A percentile compares a stretch with the other conserved stretches of the same genome.
phyloP scores from a whole-genome alignment of 169 alveolate genomes.

The Cryptosporidium muris region DNA sequence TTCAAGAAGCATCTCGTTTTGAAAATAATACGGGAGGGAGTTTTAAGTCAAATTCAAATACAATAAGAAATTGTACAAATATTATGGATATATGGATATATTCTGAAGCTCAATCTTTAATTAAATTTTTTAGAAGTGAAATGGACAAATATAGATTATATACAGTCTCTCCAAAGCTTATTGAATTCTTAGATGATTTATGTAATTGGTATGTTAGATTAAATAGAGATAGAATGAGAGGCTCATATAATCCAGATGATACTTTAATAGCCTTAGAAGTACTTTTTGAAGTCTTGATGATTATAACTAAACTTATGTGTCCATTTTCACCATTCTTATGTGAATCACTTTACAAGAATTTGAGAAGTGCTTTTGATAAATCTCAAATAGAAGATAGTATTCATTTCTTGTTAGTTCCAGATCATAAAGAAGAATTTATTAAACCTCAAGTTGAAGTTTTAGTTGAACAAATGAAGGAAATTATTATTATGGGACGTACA shows the following conservation, averaged over 20 bases:
- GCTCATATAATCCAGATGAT: conserved; percentile 90
- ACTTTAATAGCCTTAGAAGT: conserved; percentile 86
- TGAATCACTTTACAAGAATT: conserved; percentile 90
- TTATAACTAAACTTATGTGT: conserved; percentile 83
- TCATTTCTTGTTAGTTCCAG: conserved; percentile 88
- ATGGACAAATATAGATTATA: conserved; percentile 95
- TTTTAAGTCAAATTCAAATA: conserved; percentile 84
- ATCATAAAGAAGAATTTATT: conserved; percentile 76
- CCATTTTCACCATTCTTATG: conserved; percentile 93
- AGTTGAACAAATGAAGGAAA: conserved; percentile 79
- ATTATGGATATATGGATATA: conserved; percentile 95
- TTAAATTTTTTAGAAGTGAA: conserved; percentile 89
- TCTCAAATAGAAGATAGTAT: conserved; percentile 81
- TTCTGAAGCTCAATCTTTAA: conserved; percentile 86
- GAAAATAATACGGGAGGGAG: conserved; percentile 81
- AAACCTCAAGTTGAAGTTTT: conserved; percentile 82
- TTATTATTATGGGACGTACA: conserved; percentile 89
- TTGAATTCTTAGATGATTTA: conserved; percentile 92
- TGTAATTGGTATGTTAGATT: conserved; percentile 97
- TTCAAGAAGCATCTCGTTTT: conserved; percentile 93
- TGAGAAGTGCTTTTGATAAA: conserved; percentile 83
- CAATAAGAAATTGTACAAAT: conserved; percentile 77
- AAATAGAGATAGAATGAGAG: conserved; percentile 97
- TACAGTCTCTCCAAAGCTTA: conserved; percentile 93
- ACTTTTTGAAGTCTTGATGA: conserved; percentile 87